A percentile compares a stretch with the other conserved stretches of the same genome.
phyloP scores from a whole-genome alignment of 305 asterid species.

The Fraxinus velutina region DNA sequence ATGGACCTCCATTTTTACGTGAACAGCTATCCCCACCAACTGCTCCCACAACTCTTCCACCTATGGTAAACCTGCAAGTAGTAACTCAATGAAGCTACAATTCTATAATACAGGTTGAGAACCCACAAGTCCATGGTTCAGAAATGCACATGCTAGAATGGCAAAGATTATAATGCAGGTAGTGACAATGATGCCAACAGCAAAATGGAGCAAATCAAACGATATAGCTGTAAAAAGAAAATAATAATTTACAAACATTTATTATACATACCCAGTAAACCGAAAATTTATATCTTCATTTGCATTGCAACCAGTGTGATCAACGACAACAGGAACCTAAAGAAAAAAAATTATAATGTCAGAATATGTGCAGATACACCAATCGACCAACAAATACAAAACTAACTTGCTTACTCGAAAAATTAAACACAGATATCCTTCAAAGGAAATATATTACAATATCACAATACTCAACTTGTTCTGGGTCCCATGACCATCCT shows the following conservation, averaged over 20 bases:
- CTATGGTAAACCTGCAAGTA: slow-evolving; percentile 62
- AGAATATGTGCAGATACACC: slow-evolving; percentile 19
- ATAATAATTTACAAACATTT: slow-evolving; percentile 10
- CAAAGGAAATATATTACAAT: slow-evolving; percentile 3
- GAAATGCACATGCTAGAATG: not conserved
- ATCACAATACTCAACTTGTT: not conserved
- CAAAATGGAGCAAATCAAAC: not conserved
- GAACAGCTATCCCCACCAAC: slow-evolving; percentile 75
- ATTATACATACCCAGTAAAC: slow-evolving; percentile 70
- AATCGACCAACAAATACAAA: slow-evolving; percentile 17
- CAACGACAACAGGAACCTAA: slow-evolving; percentile 79
- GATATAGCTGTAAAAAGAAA: not conserved
- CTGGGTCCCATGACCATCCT: not conserved
- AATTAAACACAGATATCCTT: not conserved
- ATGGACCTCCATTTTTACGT: slow-evolving; percentile 69
- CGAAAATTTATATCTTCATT: slow-evolving; percentile 88
- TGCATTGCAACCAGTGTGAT: slow-evolving; percentile 80
- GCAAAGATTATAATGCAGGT: not conserved
- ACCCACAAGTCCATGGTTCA: slow-evolving; percentile 14
- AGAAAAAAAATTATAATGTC: slow-evolving; percentile 23
- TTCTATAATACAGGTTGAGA: slow-evolving; percentile 21
- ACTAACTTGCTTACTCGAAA: not conserved
- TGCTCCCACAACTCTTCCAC: slow-evolving; percentile 82
- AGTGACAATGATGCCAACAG: not conserved
- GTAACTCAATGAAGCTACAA: slow-evolving; percentile 27